These are phyloP conservation scores for Podila verticillata DNA, from an alignment of 192 early-diverging fungal species.

Conservation along the genomic window DNA sequence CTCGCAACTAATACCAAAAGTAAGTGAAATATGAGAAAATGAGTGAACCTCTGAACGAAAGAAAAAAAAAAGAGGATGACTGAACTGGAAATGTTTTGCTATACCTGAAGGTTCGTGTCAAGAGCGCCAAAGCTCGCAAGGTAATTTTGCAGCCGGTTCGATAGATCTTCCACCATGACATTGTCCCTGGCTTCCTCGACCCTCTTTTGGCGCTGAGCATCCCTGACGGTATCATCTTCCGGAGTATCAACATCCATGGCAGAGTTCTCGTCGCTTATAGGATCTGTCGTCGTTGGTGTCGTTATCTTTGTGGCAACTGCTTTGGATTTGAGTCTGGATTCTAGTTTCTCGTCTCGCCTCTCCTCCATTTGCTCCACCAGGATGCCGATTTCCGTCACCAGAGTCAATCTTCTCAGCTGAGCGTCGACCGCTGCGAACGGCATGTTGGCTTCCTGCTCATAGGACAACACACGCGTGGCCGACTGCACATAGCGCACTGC, in stretches of 20 bases:
- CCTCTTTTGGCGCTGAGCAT: neutral
- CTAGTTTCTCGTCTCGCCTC: neutral
- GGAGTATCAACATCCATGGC: conserved; percentile 13
- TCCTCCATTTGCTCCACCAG: neutral
- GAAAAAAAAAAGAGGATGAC: neutral
- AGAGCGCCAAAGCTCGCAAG: conserved; percentile 11
- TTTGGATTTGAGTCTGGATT: neutral
- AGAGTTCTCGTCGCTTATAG: neutral
- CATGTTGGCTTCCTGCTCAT: neutral
- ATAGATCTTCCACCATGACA: conserved; percentile 10
- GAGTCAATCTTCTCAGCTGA: neutral
- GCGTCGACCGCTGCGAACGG: neutral
- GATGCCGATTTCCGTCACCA: neutral
- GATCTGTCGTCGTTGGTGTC: neutral
- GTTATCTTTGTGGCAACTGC: neutral
- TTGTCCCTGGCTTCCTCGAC: conserved; percentile 16
- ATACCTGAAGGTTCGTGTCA: conserved; percentile 35
- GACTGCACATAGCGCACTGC: conserved; percentile 8
- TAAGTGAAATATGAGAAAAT: neutral
- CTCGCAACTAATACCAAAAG: conserved; percentile 10
- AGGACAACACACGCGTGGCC: neutral
- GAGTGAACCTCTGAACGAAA: no score
- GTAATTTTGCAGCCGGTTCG: conserved; percentile 14
- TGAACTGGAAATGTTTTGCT: neutral
- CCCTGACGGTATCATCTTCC: neutral